These are phyloP conservation scores for Cinnamomum chago DNA, from an alignment of 164 flowering plant species.

Conservation along the genomic window DNA sequence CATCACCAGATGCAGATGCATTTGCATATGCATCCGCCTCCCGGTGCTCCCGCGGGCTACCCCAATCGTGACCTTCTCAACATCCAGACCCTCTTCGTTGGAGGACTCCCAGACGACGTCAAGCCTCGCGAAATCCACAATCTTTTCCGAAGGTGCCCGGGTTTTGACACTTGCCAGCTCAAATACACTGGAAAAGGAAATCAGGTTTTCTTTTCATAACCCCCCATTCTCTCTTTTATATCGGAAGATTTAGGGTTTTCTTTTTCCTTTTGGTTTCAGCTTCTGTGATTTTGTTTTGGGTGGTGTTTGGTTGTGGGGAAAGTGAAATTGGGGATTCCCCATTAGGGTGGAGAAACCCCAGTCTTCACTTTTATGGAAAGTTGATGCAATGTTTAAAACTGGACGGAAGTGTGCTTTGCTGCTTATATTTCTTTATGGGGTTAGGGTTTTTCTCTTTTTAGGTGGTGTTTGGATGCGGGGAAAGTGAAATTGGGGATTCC, in stretches of 20 bases:
- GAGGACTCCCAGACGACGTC: slow-evolving; percentile 89
- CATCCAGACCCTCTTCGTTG: slow-evolving; percentile 74
- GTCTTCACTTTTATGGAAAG: neutral
- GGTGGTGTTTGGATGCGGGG: neutral
- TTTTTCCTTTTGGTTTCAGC: neutral
- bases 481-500: neutral
- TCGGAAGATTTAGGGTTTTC: slow-evolving; percentile 1
- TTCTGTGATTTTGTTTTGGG: neutral
- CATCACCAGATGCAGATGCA: neutral
- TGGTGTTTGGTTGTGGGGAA: neutral
- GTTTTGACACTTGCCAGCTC: slow-evolving; percentile 83
- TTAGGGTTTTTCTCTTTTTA: neutral
- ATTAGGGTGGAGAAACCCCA: too few relatives aligned
- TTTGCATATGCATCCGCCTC: neutral
- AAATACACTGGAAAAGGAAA: slow-evolving; percentile 91
- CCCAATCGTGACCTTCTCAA: slow-evolving; percentile 13
- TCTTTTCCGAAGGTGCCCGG: slow-evolving; percentile 83
- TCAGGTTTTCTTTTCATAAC: slow-evolving; percentile 39
- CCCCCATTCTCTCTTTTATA: neutral
- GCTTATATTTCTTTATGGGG: neutral
- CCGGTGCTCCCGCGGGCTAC: neutral
- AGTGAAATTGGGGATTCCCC: neutral
- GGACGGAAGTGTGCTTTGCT: neutral
- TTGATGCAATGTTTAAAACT: neutral
- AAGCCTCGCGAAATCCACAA: slow-evolving; percentile 92